Evolutionary conservation across 2,329 filamentous ascomycete species (phyloP).

Genomic region (Orbilia ellipsospora): DNA sequence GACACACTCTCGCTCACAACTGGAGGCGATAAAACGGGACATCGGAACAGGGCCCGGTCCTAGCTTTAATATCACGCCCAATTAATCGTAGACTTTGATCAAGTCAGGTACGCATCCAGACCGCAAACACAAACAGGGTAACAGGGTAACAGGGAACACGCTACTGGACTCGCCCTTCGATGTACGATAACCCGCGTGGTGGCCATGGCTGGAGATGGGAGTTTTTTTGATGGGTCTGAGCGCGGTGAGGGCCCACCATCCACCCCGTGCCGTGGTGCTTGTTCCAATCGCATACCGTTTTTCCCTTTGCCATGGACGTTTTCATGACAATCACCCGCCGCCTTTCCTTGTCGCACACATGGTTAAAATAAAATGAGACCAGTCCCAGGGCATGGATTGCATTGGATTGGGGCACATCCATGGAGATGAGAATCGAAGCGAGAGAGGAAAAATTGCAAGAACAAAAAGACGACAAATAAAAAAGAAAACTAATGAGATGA

Average conservation of each 20-base stretch:
- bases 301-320: not conserved
- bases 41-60: no score
- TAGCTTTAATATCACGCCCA: not conserved
- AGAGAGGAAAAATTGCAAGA: not conserved
- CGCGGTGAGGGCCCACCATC: constrained; percentile 19
- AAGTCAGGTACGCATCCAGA: no score
- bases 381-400: no score
- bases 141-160: not conserved
- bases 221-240: constrained; percentile 20
- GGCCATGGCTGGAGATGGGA: not conserved
- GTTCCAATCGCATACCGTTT: constrained; percentile 4
- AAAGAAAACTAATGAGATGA: no score
- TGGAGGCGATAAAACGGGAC: no score
- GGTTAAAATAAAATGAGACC: not conserved
- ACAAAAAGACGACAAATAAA: no score
- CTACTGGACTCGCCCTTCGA: no score
- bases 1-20: no score
- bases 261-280: constrained; percentile 5
- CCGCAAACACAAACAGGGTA: no score
- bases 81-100: no score
- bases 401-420: no score
- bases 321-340: constrained; percentile 6
- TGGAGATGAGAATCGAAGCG: constrained; percentile 8
- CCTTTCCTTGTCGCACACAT: not conserved
- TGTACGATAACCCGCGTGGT: not conserved